Conservation (phyloP, 495 filamentous ascomycete genomes). For the Annulohypoxylon stygium region DNA sequence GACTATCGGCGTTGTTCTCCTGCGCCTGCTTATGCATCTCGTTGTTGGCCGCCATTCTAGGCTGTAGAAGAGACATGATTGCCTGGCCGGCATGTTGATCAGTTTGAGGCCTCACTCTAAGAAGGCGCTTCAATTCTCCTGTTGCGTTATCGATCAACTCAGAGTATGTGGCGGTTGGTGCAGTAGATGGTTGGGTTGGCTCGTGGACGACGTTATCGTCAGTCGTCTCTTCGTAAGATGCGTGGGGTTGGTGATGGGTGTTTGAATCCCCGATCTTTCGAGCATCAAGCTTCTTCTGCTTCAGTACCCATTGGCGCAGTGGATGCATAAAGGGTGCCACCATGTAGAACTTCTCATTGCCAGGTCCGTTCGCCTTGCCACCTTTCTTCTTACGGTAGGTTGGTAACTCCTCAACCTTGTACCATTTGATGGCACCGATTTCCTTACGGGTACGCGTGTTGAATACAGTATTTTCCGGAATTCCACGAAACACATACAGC, state of each 20-base stretch:
- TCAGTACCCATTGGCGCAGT: conserved; percentile 89
- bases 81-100: conserved; percentile 58
- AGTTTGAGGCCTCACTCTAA: conserved; percentile 69
- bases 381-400: conserved; percentile 76
- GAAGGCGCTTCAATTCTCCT: conserved; percentile 71
- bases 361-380: conserved; percentile 63
- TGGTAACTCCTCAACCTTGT: conserved; percentile 86
- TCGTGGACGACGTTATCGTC: conserved; percentile 57
- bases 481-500: conserved; percentile 88
- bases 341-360: conserved; percentile 96
- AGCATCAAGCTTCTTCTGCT: conserved; percentile 78
- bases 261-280: conserved; percentile 48
- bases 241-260: conserved; percentile 41
- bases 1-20: conserved; percentile 45
- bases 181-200: conserved; percentile 11
- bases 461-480: conserved; percentile 87
- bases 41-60: conserved; percentile 47
- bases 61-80: conserved; percentile 69
- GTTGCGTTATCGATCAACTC: conserved; percentile 67
- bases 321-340: conserved; percentile 90
- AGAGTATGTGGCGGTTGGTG: conserved; percentile 5
- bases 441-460: conserved; percentile 93
- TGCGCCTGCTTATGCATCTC: conserved; percentile 22
- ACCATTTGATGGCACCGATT: conserved; percentile 97
- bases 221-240: conserved; percentile 55